Conservation (phyloP, 805 yeast species). For the Metschnikowia shivogae region DNA sequence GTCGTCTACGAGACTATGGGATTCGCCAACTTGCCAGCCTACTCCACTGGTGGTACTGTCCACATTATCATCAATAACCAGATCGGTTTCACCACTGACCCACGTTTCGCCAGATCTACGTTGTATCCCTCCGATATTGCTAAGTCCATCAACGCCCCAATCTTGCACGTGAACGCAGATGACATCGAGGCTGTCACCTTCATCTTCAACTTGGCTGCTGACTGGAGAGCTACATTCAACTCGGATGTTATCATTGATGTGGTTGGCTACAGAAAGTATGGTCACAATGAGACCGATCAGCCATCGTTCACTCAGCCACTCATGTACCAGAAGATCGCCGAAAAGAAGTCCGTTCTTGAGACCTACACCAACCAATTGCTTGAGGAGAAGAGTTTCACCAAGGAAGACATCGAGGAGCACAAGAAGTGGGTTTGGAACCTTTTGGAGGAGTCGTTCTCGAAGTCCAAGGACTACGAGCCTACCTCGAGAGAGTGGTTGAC, state of each 20-base stretch:
- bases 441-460: constrained; percentile 83
- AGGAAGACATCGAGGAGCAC: constrained; percentile 90
- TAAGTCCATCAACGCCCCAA: constrained; percentile 94
- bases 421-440: constrained; percentile 96
- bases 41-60: constrained; percentile 96
- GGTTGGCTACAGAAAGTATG: constrained; percentile 97
- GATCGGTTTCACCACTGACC: constrained; percentile 99
- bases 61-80: constrained; percentile 97
- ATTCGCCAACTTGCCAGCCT: constrained; percentile 85
- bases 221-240: constrained; percentile 96
- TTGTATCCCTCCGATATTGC: constrained; percentile 98
- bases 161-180: constrained; percentile 98
- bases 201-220: constrained; percentile 94
- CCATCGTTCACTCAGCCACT: constrained; percentile 98
- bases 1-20: constrained; percentile 99
- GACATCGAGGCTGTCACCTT: constrained; percentile 92
- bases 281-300: constrained; percentile 99
- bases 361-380: constrained; percentile 76
- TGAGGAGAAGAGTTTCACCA: constrained; percentile 83
- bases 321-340: constrained; percentile 89
- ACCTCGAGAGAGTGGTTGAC: constrained; percentile 96
- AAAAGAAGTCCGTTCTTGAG: constrained; percentile 85
- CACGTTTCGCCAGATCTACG: constrained; percentile 94
- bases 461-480: constrained; percentile 86
- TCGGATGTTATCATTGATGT: constrained; percentile 94